Evolutionary conservation across 352 stramenopile genomes (phyloP).

Genomic region (Globisporangium ultimum): DNA sequence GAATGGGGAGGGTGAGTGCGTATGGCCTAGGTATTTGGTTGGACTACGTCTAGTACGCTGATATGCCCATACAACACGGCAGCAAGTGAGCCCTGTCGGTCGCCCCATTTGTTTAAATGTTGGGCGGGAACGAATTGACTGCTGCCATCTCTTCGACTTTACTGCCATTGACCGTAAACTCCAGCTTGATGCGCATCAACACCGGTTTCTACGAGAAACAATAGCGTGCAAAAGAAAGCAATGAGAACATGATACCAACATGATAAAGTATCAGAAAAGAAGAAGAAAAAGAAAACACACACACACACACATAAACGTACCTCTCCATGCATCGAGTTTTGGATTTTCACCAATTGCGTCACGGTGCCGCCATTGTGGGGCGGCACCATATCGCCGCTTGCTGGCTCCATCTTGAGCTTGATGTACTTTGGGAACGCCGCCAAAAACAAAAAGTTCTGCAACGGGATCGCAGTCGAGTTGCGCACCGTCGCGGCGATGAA

Average conservation of each 20-base stretch:
- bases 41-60: no score
- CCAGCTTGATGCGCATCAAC: constrained; percentile 82
- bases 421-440: constrained; percentile 98
- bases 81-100: no score
- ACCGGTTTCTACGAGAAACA: constrained; percentile 72
- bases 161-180: constrained; percentile 80
- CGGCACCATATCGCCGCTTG: constrained; percentile 89
- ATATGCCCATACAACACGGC: neutral
- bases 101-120: constrained; percentile 35
- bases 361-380: constrained; percentile 73
- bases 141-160: constrained; percentile 86
- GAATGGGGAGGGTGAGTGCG: no score
- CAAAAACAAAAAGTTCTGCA: constrained; percentile 93
- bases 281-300: neutral
- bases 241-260: no score
- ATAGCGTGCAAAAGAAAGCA: neutral
- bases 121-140: constrained; percentile 70
- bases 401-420: constrained; percentile 97
- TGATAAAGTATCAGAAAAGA: constrained; percentile 6
- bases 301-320: constrained; percentile 23
- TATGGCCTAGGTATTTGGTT: no score
- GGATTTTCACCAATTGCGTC: constrained; percentile 95
- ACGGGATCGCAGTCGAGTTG: constrained; percentile 84
- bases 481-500: constrained; percentile 91
- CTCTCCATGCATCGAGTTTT: constrained; percentile 94